phyloP scores from a whole-genome alignment of 768 basidiomycete species.

The Russula sp. region DNA sequence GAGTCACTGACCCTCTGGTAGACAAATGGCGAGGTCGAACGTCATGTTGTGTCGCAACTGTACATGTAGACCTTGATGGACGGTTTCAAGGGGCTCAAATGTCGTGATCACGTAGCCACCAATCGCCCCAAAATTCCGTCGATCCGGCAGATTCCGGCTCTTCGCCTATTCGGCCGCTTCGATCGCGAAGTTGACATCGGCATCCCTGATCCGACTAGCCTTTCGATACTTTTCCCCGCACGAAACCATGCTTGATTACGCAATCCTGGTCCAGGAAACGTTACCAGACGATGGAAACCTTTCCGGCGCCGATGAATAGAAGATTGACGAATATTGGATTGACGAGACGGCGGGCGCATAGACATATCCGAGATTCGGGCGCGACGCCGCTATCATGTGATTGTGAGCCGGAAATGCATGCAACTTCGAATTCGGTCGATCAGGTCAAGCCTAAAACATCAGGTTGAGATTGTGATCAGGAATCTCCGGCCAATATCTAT shows the following conservation, averaged over 20 bases:
- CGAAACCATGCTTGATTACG: slow-evolving; percentile 28
- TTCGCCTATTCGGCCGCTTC: slow-evolving; percentile 98
- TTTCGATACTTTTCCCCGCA: slow-evolving; percentile 26
- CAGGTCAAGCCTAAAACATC: neutral
- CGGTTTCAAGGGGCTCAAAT: slow-evolving; percentile 93
- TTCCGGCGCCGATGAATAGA: slow-evolving; percentile 1
- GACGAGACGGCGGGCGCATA: slow-evolving; percentile 1
- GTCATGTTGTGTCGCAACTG: slow-evolving; percentile 97
- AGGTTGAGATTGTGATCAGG: neutral
- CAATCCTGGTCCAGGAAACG: slow-evolving; percentile 12
- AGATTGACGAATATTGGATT: neutral
- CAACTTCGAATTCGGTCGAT: neutral
- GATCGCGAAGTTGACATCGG: slow-evolving; percentile 99
- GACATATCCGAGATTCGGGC: neutral
- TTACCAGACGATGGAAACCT: neutral
- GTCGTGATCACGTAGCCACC: slow-evolving; percentile 99
- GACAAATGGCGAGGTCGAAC: slow-evolving; percentile 99
- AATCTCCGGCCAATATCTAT: neutral
- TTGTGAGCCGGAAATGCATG: neutral
- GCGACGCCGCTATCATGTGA: neutral
- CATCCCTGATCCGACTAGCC: slow-evolving; percentile 95
- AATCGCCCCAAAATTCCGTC: slow-evolving; percentile 98
- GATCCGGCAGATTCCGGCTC: slow-evolving; percentile 98
- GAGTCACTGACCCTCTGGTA: slow-evolving; percentile 36
- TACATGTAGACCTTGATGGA: slow-evolving; percentile 99